Evolutionary conservation across 1,284 basidiomycete genomes (phyloP).

Genomic region (Fomitopsis schrenkii): DNA sequence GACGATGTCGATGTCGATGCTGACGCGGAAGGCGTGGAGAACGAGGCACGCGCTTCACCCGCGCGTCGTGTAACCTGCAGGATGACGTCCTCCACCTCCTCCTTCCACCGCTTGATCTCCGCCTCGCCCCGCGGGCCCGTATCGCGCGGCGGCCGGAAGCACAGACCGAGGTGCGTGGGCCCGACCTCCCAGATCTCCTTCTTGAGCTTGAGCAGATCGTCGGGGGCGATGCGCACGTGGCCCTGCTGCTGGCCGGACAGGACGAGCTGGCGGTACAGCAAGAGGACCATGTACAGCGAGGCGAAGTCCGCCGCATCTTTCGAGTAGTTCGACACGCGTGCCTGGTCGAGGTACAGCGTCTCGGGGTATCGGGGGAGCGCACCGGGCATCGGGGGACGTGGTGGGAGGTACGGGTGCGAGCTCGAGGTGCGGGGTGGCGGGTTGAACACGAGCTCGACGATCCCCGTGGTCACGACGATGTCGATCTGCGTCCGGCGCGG

Average conservation of each 20-base stretch:
- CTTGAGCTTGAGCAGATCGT: slow-evolving; percentile 60
- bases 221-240: slow-evolving; percentile 17
- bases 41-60: slow-evolving; percentile 18
- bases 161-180: slow-evolving; percentile 53
- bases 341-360: slow-evolving; percentile 80
- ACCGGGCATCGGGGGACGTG: slow-evolving; percentile 26
- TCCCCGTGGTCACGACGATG: slow-evolving; percentile 23
- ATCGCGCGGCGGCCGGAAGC: slow-evolving; percentile 31
- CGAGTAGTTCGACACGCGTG: slow-evolving; percentile 66
- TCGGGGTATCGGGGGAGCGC: slow-evolving; percentile 61
- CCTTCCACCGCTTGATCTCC: slow-evolving; percentile 34
- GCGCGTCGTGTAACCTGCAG: slow-evolving; percentile 33
- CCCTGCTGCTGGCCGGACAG: slow-evolving; percentile 29
- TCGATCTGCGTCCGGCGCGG: slow-evolving; percentile 20
- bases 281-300: slow-evolving; percentile 75
- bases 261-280: slow-evolving; percentile 76
- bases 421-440: slow-evolving; percentile 22
- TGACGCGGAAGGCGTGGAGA: slow-evolving; percentile 16
- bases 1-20: slow-evolving; percentile 20
- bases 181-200: slow-evolving; percentile 76
- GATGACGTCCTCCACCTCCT: slow-evolving; percentile 33
- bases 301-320: slow-evolving; percentile 75
- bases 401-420: slow-evolving; percentile 63
- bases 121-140: slow-evolving; percentile 16
- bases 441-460: slow-evolving; percentile 27